These are phyloP conservation scores for Scheffersomyces amazonensis DNA, from an alignment of 805 yeast species.

Conservation along the genomic window DNA sequence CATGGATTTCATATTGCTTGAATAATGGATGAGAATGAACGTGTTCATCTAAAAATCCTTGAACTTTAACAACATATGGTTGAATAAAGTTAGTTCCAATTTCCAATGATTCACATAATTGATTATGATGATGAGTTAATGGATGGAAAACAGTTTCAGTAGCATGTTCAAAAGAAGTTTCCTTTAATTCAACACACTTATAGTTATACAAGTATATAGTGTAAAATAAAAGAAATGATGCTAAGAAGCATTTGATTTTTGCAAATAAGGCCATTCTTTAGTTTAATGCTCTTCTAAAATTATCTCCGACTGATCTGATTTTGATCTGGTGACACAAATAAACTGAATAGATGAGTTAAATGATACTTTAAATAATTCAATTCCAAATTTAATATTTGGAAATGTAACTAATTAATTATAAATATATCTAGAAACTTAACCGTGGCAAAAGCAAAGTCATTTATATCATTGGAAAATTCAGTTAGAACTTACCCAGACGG, in stretches of 20 bases:
- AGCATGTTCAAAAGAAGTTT: conserved; percentile 26
- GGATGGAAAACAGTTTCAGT: conserved; percentile 35
- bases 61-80: conserved; percentile 28
- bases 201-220: conserved; percentile 35
- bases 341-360: no score
- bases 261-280: conserved; percentile 8
- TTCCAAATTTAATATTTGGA: no score
- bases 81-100: conserved; percentile 22
- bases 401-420: no score
- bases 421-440: no score
- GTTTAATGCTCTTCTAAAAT: no score
- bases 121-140: conserved; percentile 31
- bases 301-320: background rate
- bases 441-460: no score
- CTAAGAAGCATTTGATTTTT: conserved; percentile 7
- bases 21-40: conserved; percentile 36
- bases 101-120: conserved; percentile 31
- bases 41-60: conserved; percentile 30
- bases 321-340: background rate
- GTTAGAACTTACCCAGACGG: no score
- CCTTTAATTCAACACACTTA: conserved; percentile 34
- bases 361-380: no score
- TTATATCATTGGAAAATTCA: no score
- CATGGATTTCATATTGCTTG: conserved; percentile 28
- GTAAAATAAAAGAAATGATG: conserved; percentile 20